Conservation (phyloP, 2,329 filamentous ascomycete species). For the Fusarium illudens region DNA sequence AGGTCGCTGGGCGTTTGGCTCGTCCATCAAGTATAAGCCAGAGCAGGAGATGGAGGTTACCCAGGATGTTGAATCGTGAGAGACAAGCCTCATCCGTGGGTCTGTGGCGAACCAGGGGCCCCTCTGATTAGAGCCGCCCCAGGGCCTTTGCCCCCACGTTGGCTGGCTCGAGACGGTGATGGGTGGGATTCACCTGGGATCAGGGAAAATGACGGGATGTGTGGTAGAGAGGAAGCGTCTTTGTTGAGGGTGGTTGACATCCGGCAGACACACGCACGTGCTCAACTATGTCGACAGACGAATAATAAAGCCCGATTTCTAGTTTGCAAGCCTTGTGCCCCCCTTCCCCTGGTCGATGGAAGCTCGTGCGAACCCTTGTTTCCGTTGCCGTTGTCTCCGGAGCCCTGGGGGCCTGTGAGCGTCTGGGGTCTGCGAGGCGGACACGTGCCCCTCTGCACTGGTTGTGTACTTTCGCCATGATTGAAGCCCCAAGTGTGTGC, state of each 20-base stretch:
- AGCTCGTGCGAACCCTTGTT: constrained; percentile 13
- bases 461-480: constrained; percentile 23
- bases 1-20: constrained; percentile 1
- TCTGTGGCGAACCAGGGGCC: constrained; percentile 29
- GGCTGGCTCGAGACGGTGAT: constrained; percentile 38
- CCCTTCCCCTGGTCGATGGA: constrained; percentile 6
- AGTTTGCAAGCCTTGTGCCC: constrained; percentile 4
- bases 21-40: constrained; percentile 10
- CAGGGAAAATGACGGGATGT: constrained; percentile 18
- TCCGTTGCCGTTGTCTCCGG: constrained; percentile 3
- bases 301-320: constrained; percentile 27
- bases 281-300: constrained; percentile 30
- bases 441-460: constrained; percentile 41
- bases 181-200: constrained; percentile 36
- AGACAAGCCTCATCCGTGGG: constrained; percentile 23
- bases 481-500: constrained; percentile 6
- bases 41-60: constrained; percentile 2
- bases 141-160: constrained; percentile 39
- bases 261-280: constrained; percentile 36
- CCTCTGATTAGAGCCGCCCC: constrained; percentile 28
- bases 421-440: constrained; percentile 19
- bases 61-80: constrained; percentile 33
- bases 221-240: constrained; percentile 8
- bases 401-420: constrained; percentile 9
- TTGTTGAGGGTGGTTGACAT: constrained; percentile 13